phyloP scores from a whole-genome alignment of 23 red algal genomes.

The Gracilariopsis chorda region DNA sequence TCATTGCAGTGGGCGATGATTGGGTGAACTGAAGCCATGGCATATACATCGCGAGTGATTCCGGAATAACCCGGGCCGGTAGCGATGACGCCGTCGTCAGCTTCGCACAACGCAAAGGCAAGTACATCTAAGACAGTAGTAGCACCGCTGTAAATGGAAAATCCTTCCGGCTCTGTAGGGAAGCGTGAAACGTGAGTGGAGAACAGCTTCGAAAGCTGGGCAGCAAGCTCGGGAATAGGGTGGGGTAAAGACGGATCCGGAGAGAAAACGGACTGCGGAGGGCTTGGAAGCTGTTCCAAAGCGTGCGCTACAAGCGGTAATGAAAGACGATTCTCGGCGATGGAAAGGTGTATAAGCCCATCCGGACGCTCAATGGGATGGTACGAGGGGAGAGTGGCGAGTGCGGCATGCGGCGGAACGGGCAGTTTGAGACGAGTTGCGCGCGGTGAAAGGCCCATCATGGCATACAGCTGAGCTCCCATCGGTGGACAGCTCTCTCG shows the following conservation, averaged over 20 bases:
- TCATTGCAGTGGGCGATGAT: slow-evolving; percentile 26
- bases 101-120: slow-evolving; percentile 61
- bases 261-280: slow-evolving; percentile 12
- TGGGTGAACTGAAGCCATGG: slow-evolving; percentile 7
- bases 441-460: background rate
- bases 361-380: background rate
- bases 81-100: slow-evolving; percentile 64
- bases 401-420: background rate
- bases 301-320: slow-evolving; percentile 47
- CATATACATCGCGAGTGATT: slow-evolving; percentile 58
- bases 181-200: slow-evolving; percentile 12
- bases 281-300: slow-evolving; percentile 18
- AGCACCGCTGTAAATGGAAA: slow-evolving; percentile 53
- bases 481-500: too few species aligned
- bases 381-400: background rate
- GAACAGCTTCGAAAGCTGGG: slow-evolving; percentile 47
- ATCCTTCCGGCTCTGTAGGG: slow-evolving; percentile 23
- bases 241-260: background rate
- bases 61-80: slow-evolving; percentile 77
- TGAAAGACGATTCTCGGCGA: slow-evolving; percentile 82
- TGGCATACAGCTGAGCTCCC: background rate
- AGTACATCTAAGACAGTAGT: slow-evolving; percentile 64
- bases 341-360: slow-evolving; percentile 70
- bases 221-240: background rate
- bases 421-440: background rate